Conservation (phyloP, 192 early-diverging fungal genomes). For the Paraglomus occultum region DNA sequence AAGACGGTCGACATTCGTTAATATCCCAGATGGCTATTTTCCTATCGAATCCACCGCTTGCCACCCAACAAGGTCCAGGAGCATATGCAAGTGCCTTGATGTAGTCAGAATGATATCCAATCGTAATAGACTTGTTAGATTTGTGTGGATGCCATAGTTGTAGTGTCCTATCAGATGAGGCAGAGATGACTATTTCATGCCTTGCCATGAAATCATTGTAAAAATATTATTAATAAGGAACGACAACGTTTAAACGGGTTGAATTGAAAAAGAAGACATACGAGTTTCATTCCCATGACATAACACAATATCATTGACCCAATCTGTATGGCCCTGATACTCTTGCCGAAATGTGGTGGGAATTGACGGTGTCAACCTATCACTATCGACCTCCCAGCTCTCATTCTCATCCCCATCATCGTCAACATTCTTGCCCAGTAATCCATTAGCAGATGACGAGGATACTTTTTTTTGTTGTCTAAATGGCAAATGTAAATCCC, state of each 20-base stretch:
- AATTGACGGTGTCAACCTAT: constrained; percentile 36
- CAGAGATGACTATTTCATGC: constrained; percentile 64
- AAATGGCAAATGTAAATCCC: constrained; percentile 68
- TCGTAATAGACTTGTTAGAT: constrained; percentile 44
- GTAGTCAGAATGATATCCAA: constrained; percentile 90
- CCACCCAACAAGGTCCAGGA: constrained; percentile 67
- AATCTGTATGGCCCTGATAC: constrained; percentile 86
- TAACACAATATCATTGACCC: constrained; percentile 93
- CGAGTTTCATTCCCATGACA: constrained; percentile 61
- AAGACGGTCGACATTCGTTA: constrained; percentile 45
- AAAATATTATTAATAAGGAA: background rate
- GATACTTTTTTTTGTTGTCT: background rate
- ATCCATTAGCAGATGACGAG: background rate
- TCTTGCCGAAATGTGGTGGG: constrained; percentile 61
- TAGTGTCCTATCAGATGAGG: constrained; percentile 91
- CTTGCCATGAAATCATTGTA: background rate
- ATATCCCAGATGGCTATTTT: constrained; percentile 92
- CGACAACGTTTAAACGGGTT: background rate
- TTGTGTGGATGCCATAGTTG: constrained; percentile 69
- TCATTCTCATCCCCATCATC: constrained; percentile 12
- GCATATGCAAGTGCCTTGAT: constrained; percentile 89
- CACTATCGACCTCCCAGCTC: constrained; percentile 19
- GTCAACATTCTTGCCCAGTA: background rate
- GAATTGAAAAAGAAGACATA: constrained; percentile 38
- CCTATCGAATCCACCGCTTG: constrained; percentile 89